These are phyloP conservation scores for Pythium vanterpoolii DNA, from an alignment of 352 stramenopile species.

Conservation along the genomic window DNA sequence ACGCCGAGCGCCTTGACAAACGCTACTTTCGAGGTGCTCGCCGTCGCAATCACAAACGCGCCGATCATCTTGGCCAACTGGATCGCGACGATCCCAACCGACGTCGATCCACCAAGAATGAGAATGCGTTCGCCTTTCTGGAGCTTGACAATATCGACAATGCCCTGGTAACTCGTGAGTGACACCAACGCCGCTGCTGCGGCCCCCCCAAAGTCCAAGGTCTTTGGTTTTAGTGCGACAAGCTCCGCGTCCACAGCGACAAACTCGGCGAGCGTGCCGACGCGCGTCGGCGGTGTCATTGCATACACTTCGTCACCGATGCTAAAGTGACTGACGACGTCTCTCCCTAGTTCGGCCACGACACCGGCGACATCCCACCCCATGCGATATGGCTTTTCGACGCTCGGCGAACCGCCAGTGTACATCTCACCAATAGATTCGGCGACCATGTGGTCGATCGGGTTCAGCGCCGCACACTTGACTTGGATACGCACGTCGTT, in stretches of 20 bases:
- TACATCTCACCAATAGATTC: neutral
- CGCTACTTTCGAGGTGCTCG: conserved; percentile 33
- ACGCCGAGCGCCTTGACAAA: conserved; percentile 37
- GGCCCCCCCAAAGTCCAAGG: conserved; percentile 37
- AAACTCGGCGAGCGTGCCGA: conserved; percentile 36
- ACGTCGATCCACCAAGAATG: conserved; percentile 3
- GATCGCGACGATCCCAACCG: conserved; percentile 34
- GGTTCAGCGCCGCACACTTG: conserved; percentile 31
- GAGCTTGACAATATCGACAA: conserved; percentile 31
- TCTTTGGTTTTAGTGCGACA: conserved; percentile 41
- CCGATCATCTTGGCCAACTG: conserved; percentile 37
- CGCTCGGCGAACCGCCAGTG: neutral
- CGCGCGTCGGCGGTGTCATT: conserved; percentile 1
- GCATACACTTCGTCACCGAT: conserved; percentile 20
- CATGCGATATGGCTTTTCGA: conserved; percentile 25
- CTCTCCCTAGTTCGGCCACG: neutral
- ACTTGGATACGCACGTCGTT: conserved; percentile 32
- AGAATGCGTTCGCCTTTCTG: conserved; percentile 13
- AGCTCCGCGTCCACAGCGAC: conserved; percentile 25
- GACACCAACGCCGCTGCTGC: conserved; percentile 30
- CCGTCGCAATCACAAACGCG: conserved; percentile 26
- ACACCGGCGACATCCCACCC: conserved; percentile 29
- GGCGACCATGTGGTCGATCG: conserved; percentile 20
- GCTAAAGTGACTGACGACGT: neutral
- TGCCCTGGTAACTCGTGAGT: conserved; percentile 37